phyloP scores from a whole-genome alignment of 257 asterid genomes.

The Forsythia suspensa region DNA sequence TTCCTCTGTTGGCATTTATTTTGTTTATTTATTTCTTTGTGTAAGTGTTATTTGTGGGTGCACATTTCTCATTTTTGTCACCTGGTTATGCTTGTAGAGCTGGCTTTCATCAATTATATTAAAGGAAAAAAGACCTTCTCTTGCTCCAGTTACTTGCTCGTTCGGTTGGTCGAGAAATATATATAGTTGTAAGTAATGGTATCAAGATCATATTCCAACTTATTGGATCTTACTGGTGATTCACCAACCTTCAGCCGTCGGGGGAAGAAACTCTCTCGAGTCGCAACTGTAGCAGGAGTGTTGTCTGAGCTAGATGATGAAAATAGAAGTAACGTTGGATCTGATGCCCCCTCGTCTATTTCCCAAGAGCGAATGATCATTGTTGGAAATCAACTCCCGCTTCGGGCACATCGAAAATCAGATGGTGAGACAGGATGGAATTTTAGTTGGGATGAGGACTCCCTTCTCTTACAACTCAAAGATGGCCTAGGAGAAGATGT shows the following conservation, averaged over 20 bases:
- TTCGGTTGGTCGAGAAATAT: not conserved
- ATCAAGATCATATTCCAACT: constrained; percentile 81
- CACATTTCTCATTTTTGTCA: constrained; percentile 23
- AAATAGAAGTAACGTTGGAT: constrained; percentile 58
- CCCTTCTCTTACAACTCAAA: constrained; percentile 80
- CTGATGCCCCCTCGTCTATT: constrained; percentile 77
- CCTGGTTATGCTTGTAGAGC: constrained; percentile 22
- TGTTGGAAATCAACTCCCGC: constrained; percentile 83
- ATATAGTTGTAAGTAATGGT: constrained; percentile 39
- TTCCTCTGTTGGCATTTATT: not conserved
- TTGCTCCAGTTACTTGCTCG: not conserved
- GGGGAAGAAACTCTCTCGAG: constrained; percentile 62
- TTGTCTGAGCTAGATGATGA: constrained; percentile 80
- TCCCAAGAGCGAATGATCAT: constrained; percentile 74
- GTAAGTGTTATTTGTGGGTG: not conserved
- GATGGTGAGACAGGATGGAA: constrained; percentile 55
- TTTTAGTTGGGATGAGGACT: constrained; percentile 88
- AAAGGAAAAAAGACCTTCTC: constrained; percentile 4
- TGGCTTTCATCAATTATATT: constrained; percentile 16
- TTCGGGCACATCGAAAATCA: constrained; percentile 49
- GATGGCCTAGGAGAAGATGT: constrained; percentile 84
- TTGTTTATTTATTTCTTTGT: not conserved
- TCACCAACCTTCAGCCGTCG: constrained; percentile 60
- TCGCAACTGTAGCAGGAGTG: constrained; percentile 77
- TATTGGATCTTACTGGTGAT: constrained; percentile 72